A percentile compares a stretch with the other conserved stretches of the same genome.
Evolutionary conservation across 768 basidiomycete genomes (phyloP).

Genomic region (Kwoniella newhampshirensis): DNA sequence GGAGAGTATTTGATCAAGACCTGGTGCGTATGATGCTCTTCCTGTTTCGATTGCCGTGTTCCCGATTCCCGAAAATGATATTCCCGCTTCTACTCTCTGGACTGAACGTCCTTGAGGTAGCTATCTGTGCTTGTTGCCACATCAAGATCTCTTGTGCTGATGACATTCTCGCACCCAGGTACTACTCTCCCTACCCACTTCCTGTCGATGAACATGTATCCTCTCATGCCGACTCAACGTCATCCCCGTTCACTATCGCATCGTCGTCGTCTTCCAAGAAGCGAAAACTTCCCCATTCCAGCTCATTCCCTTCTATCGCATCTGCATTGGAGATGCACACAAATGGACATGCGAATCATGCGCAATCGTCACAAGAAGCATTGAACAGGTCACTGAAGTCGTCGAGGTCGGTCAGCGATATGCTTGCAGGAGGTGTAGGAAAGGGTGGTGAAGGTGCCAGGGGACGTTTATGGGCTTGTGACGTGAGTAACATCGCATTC

Average conservation of each 20-base stretch:
- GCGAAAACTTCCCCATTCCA: constrained; percentile 5
- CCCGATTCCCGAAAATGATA: no score
- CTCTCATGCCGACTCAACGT: not conserved
- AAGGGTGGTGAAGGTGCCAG: constrained; percentile 41
- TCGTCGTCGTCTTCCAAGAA: constrained; percentile 9
- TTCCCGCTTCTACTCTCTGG: no score
- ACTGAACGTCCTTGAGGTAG: no score
- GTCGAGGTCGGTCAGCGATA: constrained; percentile 28
- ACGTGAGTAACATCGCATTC: constrained; percentile 32
- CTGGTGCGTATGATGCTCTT: constrained; percentile 59
- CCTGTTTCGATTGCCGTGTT: no score
- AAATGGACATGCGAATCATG: not conserved
- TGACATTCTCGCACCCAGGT: constrained; percentile 59
- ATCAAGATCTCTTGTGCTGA: no score
- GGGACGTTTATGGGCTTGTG: constrained; percentile 50
- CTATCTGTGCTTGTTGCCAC: no score
- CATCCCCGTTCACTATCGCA: constrained; percentile 1
- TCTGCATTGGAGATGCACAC: not conserved
- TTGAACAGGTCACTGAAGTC: not conserved
- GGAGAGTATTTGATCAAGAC: constrained; percentile 83
- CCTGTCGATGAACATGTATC: constrained; percentile 32
- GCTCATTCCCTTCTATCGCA: constrained; percentile 8
- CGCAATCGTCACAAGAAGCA: not conserved
- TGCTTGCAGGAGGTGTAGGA: constrained; percentile 35
- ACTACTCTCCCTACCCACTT: constrained; percentile 84